These are phyloP conservation scores for Vitis rupestris DNA, from an alignment of 164 flowering plant species.

Conservation along the genomic window DNA sequence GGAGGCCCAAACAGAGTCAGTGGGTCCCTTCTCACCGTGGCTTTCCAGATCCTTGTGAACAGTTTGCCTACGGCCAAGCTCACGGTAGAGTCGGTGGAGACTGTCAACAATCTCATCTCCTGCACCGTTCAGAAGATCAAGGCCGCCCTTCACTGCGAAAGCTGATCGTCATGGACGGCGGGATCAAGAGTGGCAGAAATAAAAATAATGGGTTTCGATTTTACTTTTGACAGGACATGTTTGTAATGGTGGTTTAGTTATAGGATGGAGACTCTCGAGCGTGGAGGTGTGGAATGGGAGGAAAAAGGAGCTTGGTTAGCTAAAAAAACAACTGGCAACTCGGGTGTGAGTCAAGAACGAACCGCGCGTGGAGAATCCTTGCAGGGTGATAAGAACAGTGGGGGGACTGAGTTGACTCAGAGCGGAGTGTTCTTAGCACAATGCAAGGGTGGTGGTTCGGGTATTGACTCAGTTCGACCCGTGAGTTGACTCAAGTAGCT, in stretches of 20 bases:
- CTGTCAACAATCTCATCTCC: constrained; percentile 90
- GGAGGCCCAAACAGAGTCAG: constrained; percentile 29
- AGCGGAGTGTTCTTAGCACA: constrained; percentile 22
- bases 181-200: neutral
- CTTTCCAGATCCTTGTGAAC: constrained; percentile 90
- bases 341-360: constrained; percentile 99
- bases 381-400: constrained; percentile 41
- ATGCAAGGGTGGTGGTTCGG: constrained; percentile 98
- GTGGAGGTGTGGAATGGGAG: neutral
- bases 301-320: constrained; percentile 10
- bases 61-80: constrained; percentile 92
- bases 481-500: constrained; percentile 13
- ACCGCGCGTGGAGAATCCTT: constrained; percentile 65
- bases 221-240: neutral
- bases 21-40: constrained; percentile 89
- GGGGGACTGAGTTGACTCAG: neutral
- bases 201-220: neutral
- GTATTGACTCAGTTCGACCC: constrained; percentile 83
- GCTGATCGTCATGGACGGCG: constrained; percentile 21
- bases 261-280: neutral
- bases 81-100: constrained; percentile 93
- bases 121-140: constrained; percentile 97
- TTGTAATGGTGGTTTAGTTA: too few relatives aligned
- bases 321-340: neutral
- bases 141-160: constrained; percentile 85